A percentile compares a stretch with the other conserved stretches of the same genome.
phyloP scores from a whole-genome alignment of 768 basidiomycete species.

The Termitomyces sp. region DNA sequence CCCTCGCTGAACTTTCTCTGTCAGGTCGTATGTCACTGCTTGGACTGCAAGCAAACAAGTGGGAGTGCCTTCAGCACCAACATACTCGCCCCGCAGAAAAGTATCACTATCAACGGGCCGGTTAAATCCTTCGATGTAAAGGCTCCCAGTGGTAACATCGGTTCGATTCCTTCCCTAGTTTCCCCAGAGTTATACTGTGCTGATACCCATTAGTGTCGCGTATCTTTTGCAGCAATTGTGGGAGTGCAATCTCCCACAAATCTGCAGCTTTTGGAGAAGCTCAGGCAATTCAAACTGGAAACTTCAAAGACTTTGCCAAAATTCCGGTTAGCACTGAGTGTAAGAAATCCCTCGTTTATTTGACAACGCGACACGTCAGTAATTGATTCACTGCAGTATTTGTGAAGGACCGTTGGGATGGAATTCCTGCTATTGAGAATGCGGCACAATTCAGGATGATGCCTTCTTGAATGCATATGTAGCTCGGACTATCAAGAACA shows the following conservation, averaged over 20 bases:
- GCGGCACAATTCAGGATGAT: conserved; percentile 23
- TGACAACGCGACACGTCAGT: neutral
- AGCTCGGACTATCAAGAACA: neutral
- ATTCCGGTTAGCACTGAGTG: conserved; percentile 26
- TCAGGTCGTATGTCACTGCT: conserved; percentile 33
- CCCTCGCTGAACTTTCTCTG: neutral
- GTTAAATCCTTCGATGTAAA: conserved; percentile 24
- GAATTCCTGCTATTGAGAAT: conserved; percentile 16
- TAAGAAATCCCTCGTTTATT: conserved; percentile 9
- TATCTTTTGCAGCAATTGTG: conserved; percentile 33
- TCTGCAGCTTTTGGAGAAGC: conserved; percentile 27
- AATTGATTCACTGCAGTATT: conserved; percentile 19
- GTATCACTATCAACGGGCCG: conserved; percentile 28
- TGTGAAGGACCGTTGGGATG: conserved; percentile 30
- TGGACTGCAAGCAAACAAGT: conserved; percentile 30
- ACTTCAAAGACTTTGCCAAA: conserved; percentile 25
- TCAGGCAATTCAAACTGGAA: conserved; percentile 34
- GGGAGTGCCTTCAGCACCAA: conserved; percentile 37
- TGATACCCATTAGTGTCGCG: conserved; percentile 22
- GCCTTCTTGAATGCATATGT: conserved; percentile 6
- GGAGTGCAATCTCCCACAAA: conserved; percentile 31
- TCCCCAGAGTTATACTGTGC: neutral
- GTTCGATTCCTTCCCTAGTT: conserved; percentile 12
- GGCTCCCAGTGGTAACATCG: conserved; percentile 28
- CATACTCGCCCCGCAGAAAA: conserved; percentile 27